Evolutionary conservation across 2,329 filamentous ascomycete species (phyloP).

Genomic region (Cladosporium cucumerinum): DNA sequence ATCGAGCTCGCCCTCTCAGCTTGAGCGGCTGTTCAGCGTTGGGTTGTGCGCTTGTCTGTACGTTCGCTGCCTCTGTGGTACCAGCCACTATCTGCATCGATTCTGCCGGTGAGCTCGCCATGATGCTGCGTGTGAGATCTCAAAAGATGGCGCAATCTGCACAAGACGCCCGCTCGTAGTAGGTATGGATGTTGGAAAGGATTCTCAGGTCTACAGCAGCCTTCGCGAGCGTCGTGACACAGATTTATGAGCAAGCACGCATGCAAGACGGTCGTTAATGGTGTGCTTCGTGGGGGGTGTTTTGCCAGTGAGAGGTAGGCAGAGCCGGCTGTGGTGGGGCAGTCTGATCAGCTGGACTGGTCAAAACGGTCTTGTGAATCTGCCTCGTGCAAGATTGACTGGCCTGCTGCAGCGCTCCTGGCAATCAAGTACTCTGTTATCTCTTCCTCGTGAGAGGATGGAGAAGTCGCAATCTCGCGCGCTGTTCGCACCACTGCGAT

Average conservation of each 20-base stretch:
- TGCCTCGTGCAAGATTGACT: constrained; percentile 9
- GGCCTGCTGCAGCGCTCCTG: not conserved
- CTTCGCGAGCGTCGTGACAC: constrained; percentile 1
- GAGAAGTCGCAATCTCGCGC: not conserved
- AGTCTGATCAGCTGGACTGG: constrained; percentile 5
- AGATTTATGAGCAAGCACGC: not conserved
- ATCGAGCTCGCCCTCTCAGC: constrained; percentile 64
- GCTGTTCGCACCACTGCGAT: not conserved
- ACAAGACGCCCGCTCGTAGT: not conserved
- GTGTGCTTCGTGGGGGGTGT: constrained; percentile 5
- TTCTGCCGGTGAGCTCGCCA: constrained; percentile 22
- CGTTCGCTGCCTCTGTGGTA: constrained; percentile 5
- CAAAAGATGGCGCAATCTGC: not conserved
- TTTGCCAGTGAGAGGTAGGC: not conserved
- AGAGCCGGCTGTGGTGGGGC: constrained; percentile 5
- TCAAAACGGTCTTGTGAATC: not conserved
- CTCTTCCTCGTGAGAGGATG: not conserved
- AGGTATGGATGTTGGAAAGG: not conserved
- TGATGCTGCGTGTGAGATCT: constrained; percentile 4
- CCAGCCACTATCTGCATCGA: constrained; percentile 17
- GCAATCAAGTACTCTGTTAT: not conserved
- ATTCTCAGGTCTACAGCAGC: constrained; percentile 1
- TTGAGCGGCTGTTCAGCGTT: constrained; percentile 46
- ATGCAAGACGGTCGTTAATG: constrained; percentile 3
- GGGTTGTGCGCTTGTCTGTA: constrained; percentile 23